Evolutionary conservation across 805 yeast genomes (phyloP).

Genomic region (Kodamaea kakaduensis): DNA sequence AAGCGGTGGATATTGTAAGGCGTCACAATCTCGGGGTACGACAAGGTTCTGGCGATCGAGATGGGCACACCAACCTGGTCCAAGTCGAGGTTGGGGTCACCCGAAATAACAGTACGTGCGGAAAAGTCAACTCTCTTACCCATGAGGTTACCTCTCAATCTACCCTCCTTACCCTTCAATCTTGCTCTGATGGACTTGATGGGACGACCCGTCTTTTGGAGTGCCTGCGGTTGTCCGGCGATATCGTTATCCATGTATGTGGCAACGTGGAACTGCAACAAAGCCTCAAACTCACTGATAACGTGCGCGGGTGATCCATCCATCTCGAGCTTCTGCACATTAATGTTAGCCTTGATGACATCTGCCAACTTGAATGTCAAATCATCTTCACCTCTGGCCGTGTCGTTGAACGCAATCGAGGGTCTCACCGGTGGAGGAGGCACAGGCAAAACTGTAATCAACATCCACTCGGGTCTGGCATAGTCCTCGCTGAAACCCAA

Average conservation of each 20-base stretch:
- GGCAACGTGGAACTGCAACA: slow-evolving; percentile 95
- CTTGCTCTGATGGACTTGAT: slow-evolving; percentile 99
- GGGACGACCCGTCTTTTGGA: slow-evolving; percentile 98
- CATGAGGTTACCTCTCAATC: slow-evolving; percentile 97
- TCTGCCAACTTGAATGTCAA: slow-evolving; percentile 96
- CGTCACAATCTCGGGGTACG: slow-evolving; percentile 97
- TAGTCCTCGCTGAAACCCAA: slow-evolving; percentile 93
- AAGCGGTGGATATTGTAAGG: slow-evolving; percentile 93
- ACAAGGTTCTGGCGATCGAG: slow-evolving; percentile 89
- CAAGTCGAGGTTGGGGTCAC: slow-evolving; percentile 95
- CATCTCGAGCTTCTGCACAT: slow-evolving; percentile 95
- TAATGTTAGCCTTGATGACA: slow-evolving; percentile 91
- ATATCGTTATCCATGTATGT: slow-evolving; percentile 99
- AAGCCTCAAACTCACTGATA: slow-evolving; percentile 90
- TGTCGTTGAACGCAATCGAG: slow-evolving; percentile 94
- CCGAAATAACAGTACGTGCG: slow-evolving; percentile 98
- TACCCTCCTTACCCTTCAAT: slow-evolving; percentile 98
- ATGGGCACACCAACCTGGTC: slow-evolving; percentile 99
- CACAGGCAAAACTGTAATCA: slow-evolving; percentile 94
- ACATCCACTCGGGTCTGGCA: slow-evolving; percentile 98
- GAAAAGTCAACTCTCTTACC: slow-evolving; percentile 99
- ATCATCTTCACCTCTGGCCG: slow-evolving; percentile 99
- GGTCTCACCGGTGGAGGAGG: slow-evolving; percentile 99
- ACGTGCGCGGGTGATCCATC: slow-evolving; percentile 99
- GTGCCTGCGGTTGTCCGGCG: slow-evolving; percentile 99